These are phyloP conservation scores for Leishmania aethiopica DNA, from an alignment of 208 protist species.

Conservation along the genomic window DNA sequence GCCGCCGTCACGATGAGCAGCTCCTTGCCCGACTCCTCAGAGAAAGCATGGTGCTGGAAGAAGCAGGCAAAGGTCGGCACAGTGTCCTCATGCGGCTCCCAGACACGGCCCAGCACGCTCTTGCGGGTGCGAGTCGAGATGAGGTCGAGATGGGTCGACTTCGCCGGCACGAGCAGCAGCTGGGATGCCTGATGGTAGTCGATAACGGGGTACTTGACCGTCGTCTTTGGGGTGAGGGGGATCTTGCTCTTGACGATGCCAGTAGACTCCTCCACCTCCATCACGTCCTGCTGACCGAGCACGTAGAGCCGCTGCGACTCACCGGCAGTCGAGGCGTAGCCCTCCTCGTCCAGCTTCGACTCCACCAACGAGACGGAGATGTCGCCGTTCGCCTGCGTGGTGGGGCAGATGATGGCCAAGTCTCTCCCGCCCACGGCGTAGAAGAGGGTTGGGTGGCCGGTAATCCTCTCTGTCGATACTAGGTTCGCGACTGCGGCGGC, in stretches of 20 bases:
- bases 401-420: slow-evolving; percentile 64
- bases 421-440: slow-evolving; percentile 73
- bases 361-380: slow-evolving; percentile 50
- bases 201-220: slow-evolving; percentile 66
- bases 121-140: slow-evolving; percentile 61
- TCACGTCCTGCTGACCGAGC: slow-evolving; percentile 60
- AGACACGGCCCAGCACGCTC: slow-evolving; percentile 72
- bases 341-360: slow-evolving; percentile 56
- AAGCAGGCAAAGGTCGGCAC: slow-evolving; percentile 86
- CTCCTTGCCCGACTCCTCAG: slow-evolving; percentile 49
- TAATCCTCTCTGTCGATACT: slow-evolving; percentile 55
- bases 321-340: slow-evolving; percentile 59
- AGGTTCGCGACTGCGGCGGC: slow-evolving; percentile 52
- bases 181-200: slow-evolving; percentile 64
- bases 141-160: slow-evolving; percentile 75
- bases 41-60: slow-evolving; percentile 64
- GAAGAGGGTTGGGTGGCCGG: slow-evolving; percentile 62
- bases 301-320: slow-evolving; percentile 61
- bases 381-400: slow-evolving; percentile 71
- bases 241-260: slow-evolving; percentile 38
- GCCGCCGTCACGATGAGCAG: slow-evolving; percentile 80
- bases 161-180: slow-evolving; percentile 71
- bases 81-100: slow-evolving; percentile 81
- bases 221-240: slow-evolving; percentile 55
- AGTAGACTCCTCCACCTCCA: slow-evolving; percentile 70